Conservation (phyloP, 208 protist species). For the Trypanosoma lewisi region DNA sequence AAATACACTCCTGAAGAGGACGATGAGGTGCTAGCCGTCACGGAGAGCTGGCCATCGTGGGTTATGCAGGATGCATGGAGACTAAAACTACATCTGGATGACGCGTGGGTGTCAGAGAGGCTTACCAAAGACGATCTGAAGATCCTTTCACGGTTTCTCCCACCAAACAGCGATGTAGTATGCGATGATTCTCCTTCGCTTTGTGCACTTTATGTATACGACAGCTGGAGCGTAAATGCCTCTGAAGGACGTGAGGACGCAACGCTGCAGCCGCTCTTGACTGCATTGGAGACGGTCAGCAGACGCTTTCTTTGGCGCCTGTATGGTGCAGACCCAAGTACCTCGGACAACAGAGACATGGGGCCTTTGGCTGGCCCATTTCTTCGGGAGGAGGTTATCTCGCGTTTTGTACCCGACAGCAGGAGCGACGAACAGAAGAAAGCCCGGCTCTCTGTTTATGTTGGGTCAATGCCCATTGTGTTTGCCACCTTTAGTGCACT, state of each 20-base stretch:
- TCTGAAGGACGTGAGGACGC: slow-evolving; percentile 11
- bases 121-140: not conserved
- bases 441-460: slow-evolving; percentile 5
- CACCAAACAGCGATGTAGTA: not conserved
- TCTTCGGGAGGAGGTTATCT: slow-evolving; percentile 10
- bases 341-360: slow-evolving; percentile 3
- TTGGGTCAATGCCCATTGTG: slow-evolving; percentile 15
- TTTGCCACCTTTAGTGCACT: slow-evolving; percentile 9
- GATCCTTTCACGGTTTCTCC: slow-evolving; percentile 16
- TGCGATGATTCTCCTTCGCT: slow-evolving; percentile 15
- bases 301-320: slow-evolving; percentile 18
- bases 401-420: not conserved
- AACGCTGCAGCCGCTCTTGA: slow-evolving; percentile 6
- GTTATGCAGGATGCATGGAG: slow-evolving; percentile 10
- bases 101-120: slow-evolving; percentile 14
- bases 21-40: slow-evolving; percentile 9
- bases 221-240: slow-evolving; percentile 16
- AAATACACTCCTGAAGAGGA: not conserved
- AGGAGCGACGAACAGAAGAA: not conserved
- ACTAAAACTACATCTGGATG: slow-evolving; percentile 14
- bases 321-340: slow-evolving; percentile 8
- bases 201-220: slow-evolving; percentile 22
- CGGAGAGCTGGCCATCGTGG: slow-evolving; percentile 24
- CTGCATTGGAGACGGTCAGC: not conserved
- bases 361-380: slow-evolving; percentile 19